These are phyloP conservation scores for Cucurbita ficifolia DNA, from an alignment of 306 rosid species.

Conservation along the genomic window DNA sequence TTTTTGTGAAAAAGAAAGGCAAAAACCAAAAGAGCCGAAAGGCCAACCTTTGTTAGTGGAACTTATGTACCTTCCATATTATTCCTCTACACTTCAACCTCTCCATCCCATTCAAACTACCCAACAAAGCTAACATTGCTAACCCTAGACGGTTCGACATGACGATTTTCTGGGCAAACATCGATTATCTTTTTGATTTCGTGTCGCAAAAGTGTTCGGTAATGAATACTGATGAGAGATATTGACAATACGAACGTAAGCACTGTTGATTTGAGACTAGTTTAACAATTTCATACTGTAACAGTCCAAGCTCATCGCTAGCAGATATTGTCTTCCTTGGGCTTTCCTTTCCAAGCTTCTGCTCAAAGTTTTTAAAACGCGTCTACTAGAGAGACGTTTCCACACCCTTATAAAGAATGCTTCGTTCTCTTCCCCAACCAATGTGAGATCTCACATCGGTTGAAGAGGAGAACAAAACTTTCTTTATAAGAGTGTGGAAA, in stretches of 20 bases:
- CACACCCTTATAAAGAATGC: no score
- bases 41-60: slow-evolving; percentile 1
- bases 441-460: no score
- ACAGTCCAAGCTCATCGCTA: no score
- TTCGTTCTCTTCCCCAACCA: no score
- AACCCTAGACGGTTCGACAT: not conserved
- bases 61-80: slow-evolving; percentile 4
- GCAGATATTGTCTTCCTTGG: no score
- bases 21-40: not conserved
- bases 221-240: not conserved
- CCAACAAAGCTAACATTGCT: not conserved
- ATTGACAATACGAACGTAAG: not conserved
- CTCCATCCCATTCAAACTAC: not conserved
- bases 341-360: no score
- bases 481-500: no score
- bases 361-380: no score
- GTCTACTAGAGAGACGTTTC: no score
- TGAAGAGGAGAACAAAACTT: no score
- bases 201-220: not conserved
- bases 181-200: not conserved
- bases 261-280: not conserved
- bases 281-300: not conserved
- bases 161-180: not conserved
- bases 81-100: not conserved
- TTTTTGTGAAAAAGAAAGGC: not conserved